Base-by-base conservation (phyloP, 257 asterid species). In the Gentiana straminea region DNA sequence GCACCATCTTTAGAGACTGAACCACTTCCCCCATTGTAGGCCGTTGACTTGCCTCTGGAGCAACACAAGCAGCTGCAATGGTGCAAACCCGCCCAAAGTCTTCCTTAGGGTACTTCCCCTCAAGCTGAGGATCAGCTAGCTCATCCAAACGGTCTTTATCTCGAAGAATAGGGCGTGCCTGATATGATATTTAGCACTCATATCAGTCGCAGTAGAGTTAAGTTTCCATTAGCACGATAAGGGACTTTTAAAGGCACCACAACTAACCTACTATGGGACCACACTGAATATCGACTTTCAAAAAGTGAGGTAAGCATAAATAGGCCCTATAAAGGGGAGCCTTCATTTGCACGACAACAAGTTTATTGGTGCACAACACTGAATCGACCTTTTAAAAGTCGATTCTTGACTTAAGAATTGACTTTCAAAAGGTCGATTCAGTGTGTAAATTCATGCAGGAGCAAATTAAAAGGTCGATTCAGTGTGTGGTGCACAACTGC, bases 11-110 rank as follows among this genome's bases (percentile, higher is more conserved):
- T 13, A 91, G 86, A 12, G 98, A 91, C 75, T 87, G 98, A 15
- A 91, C 97, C 51, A 91, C 98, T 78, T 87, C 98, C 39, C 98
- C 98, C 95, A 87, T 91, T 1, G 97, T 79, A 7, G 98, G 97
- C 53, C 97, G 80, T 74, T 87, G 95, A 70, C 67, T 69, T 38
- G 95, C 94, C 54, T 85, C 94, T 3, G 94, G 85, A 45, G 98
- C 90, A 47, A 91, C 97, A 70, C 97, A 91, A 75, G 98, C 98
- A 12, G 98, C 98, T 5, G 97, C 95, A 49, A 91, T 77, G 46
- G 98, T 88, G 83, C 98, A 88, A 50, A 91, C 98, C 62, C 93
- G 79, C 51, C 73, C 49, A 64, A 81, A 85, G 55, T 91, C 95
- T 78, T 91, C 93, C 73, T 63, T 84, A 3, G 97, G 95, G 61